These are phyloP conservation scores for Backusella circina DNA, from an alignment of 192 early-diverging fungal species.

Conservation along the genomic window DNA sequence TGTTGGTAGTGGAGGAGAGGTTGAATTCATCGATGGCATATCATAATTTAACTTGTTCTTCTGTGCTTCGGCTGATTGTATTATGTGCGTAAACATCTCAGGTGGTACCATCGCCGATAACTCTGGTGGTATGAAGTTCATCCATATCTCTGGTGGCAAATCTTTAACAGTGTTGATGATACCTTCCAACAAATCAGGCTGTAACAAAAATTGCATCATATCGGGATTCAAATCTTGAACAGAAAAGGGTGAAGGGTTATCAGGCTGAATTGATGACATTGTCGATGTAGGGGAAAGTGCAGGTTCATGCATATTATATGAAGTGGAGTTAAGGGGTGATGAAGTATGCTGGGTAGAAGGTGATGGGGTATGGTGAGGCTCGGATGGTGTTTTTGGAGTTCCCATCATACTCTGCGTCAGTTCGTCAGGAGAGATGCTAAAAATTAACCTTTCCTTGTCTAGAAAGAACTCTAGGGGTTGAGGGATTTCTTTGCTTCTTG, in stretches of 20 bases:
- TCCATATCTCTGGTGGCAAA: slow-evolving; percentile 1
- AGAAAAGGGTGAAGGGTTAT: background rate
- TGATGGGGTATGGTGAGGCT: background rate
- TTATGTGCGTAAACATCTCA: background rate
- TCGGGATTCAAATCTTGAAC: background rate
- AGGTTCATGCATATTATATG: background rate
- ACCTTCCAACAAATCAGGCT: background rate
- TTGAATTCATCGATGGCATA: background rate
- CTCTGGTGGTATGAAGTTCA: background rate
- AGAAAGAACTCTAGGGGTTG: slow-evolving; percentile 10
- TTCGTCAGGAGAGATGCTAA: slow-evolving; percentile 5
- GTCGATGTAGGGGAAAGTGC: background rate
- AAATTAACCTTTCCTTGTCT: background rate
- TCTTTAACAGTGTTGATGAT: background rate
- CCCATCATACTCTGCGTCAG: background rate
- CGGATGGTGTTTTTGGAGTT: background rate
- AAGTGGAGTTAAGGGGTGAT: background rate
- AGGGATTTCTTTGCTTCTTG: background rate
- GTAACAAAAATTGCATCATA: background rate
- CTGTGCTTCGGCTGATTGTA: background rate
- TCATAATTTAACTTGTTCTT: background rate
- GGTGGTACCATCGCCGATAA: background rate
- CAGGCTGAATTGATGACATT: background rate
- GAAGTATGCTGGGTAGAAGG: background rate
- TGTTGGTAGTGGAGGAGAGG: background rate